Conservation (phyloP, 1,139 yeast genomes). For the Suhomyces atakaporum region DNA sequence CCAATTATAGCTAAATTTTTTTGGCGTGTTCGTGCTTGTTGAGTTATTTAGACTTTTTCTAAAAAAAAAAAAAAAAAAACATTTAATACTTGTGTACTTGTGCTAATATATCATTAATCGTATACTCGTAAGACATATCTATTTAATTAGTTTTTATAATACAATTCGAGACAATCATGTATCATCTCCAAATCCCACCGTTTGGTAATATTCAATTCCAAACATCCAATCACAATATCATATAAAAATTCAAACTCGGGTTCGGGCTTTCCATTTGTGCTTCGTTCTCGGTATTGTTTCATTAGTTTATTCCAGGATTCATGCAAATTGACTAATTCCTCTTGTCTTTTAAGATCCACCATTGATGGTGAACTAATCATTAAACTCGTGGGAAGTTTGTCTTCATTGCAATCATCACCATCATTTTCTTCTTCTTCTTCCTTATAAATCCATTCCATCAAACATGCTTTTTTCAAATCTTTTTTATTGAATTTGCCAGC, state of each 20-base stretch:
- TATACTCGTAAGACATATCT: conserved; percentile 3
- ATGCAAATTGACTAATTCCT: conserved; percentile 20
- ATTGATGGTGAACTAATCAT: conserved; percentile 20
- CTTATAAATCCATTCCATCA: conserved; percentile 29
- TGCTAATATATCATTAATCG: conserved; percentile 7
- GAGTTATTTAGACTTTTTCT: too few relatives aligned
- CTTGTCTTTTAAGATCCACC: conserved; percentile 26
- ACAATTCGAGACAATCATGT: conserved; percentile 14
- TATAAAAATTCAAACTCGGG: conserved; percentile 34
- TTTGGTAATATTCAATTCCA: conserved; percentile 50
- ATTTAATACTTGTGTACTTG: too few relatives aligned
- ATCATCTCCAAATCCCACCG: conserved; percentile 53
- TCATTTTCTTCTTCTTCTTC: conserved; percentile 20
- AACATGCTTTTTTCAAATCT: conserved; percentile 39
- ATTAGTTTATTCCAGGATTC: conserved; percentile 26
- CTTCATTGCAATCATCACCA: too few relatives aligned
- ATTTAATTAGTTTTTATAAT: not conserved
- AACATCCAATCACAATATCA: conserved; percentile 56
- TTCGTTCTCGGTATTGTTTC: conserved; percentile 3
- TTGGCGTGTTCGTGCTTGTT: too few relatives aligned
- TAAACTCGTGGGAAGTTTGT: conserved; percentile 9
- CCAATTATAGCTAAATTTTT: too few relatives aligned
- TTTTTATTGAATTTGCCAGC: conserved; percentile 61
- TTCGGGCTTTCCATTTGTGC: conserved; percentile 13
- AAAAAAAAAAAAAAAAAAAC: too few relatives aligned